Conservation (phyloP, 2,329 filamentous ascomycete genomes). For the Cladosporium sp. region DNA sequence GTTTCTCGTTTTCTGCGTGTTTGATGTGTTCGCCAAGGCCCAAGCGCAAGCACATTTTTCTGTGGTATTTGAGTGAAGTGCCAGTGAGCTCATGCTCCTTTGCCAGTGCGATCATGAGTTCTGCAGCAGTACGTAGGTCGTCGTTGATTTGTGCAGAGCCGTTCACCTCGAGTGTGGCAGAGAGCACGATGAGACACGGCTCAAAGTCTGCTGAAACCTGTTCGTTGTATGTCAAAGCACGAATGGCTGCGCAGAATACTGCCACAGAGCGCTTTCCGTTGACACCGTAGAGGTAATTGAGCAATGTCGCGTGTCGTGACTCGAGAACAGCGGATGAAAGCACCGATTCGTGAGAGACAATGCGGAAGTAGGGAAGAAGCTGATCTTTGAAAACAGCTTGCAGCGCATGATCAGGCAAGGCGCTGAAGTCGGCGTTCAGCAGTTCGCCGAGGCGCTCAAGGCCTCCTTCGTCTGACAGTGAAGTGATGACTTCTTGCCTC, state of each 20-base stretch:
- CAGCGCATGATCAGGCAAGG: not conserved
- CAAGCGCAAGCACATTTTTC: conserved; percentile 13
- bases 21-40: conserved; percentile 1
- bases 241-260: conserved; percentile 39
- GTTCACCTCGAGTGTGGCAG: conserved; percentile 24
- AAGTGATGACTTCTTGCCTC: conserved; percentile 31
- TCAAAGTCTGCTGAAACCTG: conserved; percentile 27
- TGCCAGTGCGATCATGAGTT: conserved; percentile 19
- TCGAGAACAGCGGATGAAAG: conserved; percentile 48
- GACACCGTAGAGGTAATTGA: conserved; percentile 48
- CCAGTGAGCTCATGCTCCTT: not conserved
- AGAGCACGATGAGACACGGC: conserved; percentile 15
- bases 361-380: conserved; percentile 46
- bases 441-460: conserved; percentile 29
- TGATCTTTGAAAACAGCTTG: conserved; percentile 28
- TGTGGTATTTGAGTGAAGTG: conserved; percentile 1
- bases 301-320: conserved; percentile 46
- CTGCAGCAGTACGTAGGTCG: conserved; percentile 21
- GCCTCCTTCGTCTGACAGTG: conserved; percentile 30
- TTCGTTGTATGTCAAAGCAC: conserved; percentile 2
- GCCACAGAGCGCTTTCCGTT: conserved; percentile 41
- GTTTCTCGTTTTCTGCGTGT: not conserved
- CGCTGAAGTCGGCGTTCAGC: not conserved
- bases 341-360: conserved; percentile 46
- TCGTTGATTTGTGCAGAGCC: conserved; percentile 24